Evolutionary conservation across 1,284 basidiomycete species (phyloP), one percentile per base, ranked within the genome.

Genomic region (Trametes pubescens): DNA sequence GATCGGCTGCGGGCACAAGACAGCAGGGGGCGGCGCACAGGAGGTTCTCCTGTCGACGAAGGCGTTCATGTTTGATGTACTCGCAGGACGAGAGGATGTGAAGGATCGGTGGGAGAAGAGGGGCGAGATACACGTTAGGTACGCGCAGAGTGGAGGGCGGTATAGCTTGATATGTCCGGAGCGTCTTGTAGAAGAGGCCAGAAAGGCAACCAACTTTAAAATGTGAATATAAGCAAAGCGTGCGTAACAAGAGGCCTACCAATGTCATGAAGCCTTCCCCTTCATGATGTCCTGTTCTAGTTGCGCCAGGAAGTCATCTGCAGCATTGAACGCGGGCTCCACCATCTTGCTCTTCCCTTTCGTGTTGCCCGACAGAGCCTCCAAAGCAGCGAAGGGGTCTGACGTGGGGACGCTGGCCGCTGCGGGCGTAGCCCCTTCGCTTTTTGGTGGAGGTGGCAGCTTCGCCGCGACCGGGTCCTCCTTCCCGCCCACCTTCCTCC

Each of bases 241-340:
- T 26, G 22, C 52, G 13, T 2, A 22, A 6, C 40, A 49, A 38
- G 40, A 51, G n/a, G 51, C 40, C 26, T 9, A 48, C 43, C 24
- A 22, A 9, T 43, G 29, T 59, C 57, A 59, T 49, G 52, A 37
- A 18, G 46, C 44, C 40, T 57, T 48, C 11, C 65, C 55, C 29
- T 67, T 67, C 14, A 69, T 52, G 48, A 75, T 66, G n/a, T 85
- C 83, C 52, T 73, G 74, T 66, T 90, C 87, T 6, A 92, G 75
- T 62, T 84, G 79, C 18, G 88, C 86, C 43, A 92, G 73, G 71
- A 92, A 91, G 24, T 79, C 79, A 65, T 92, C 90, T 5, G 89
- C 88, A 14, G 82, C 81, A 57, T 73, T 68, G 21, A 72, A 49
- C 0, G 70, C 68, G 1, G 66, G 37, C 13, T 26, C 38, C 26